Percentiles rank a stretch among this genome's conserved stretches.
Evolutionary conservation across 192 early-diverging fungal genomes (phyloP).

Genomic region (Rhizophagus sp.): DNA sequence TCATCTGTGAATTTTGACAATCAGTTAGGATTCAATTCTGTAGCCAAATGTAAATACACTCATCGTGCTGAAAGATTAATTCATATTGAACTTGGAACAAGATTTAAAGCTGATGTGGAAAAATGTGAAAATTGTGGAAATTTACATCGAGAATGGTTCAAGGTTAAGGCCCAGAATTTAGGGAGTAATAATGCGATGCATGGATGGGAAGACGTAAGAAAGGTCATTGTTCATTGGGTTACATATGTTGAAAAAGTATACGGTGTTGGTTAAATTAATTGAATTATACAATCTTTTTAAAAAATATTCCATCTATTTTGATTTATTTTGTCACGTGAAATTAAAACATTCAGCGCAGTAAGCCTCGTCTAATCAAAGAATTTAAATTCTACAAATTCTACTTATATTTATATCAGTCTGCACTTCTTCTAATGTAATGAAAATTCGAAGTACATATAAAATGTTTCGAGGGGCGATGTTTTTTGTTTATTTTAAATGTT

Average conservation of each 20-base stretch:
- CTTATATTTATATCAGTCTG: too few relatives aligned
- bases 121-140: slow-evolving; percentile 41
- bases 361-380: too few relatives aligned
- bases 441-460: too few relatives aligned
- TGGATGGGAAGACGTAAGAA: slow-evolving; percentile 40
- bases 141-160: slow-evolving; percentile 49
- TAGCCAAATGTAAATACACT: slow-evolving; percentile 40
- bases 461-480: too few relatives aligned
- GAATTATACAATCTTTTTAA: too few relatives aligned
- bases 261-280: slow-evolving; percentile 36
- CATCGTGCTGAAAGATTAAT: slow-evolving; percentile 48
- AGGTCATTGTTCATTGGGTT: slow-evolving; percentile 45
- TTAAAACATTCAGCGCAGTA: too few relatives aligned
- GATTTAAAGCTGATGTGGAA: slow-evolving; percentile 37
- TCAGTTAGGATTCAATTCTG: too few relatives aligned
- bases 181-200: slow-evolving; percentile 29
- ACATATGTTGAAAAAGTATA: slow-evolving; percentile 44
- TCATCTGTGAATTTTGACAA: slow-evolving; percentile 16
- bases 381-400: too few relatives aligned
- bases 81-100: slow-evolving; percentile 46
- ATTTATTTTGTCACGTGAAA: too few relatives aligned
- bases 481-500: too few relatives aligned
- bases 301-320: too few relatives aligned
- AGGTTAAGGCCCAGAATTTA: slow-evolving; percentile 26
- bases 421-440: too few relatives aligned